Conservation (phyloP, 108 stramenopile species). For the Phaeodactylum tricornutum region DNA sequence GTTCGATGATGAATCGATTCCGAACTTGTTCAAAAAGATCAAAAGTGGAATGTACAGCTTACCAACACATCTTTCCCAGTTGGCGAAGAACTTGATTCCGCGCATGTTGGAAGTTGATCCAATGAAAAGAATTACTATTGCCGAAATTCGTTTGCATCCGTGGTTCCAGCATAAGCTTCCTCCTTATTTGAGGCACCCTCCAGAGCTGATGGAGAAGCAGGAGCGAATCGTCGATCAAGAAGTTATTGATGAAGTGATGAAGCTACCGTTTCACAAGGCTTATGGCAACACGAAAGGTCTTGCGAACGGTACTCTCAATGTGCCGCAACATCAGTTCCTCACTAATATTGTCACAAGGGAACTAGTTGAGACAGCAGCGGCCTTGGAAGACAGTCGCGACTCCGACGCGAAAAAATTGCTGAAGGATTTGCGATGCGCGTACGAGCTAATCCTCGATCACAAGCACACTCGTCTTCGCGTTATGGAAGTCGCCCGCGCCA, state of each 20-base stretch:
- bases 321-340: conserved; percentile 36
- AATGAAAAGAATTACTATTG: conserved; percentile 97
- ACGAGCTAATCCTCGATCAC: conserved; percentile 95
- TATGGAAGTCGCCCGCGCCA: conserved; percentile 88
- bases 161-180: conserved; percentile 98
- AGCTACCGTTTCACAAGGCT: conserved; percentile 81
- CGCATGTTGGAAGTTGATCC: conserved; percentile 99
- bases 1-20: conserved; percentile 99
- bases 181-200: conserved; percentile 90
- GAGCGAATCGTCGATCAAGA: conserved; percentile 83
- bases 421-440: conserved; percentile 87
- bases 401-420: conserved; percentile 73
- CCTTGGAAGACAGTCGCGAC: conserved; percentile 73
- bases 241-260: conserved; percentile 86
- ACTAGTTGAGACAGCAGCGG: conserved; percentile 71
- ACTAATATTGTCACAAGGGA: conserved; percentile 60
- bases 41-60: conserved; percentile 97
- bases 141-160: conserved; percentile 94
- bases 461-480: conserved; percentile 92
- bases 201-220: conserved; percentile 92
- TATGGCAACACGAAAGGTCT: conserved; percentile 20
- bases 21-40: conserved; percentile 99
- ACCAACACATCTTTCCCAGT: conserved; percentile 89
- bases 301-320: conserved; percentile 29
- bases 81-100: conserved; percentile 94